Evolutionary conservation across 495 filamentous ascomycete genomes (phyloP), one percentile per base, ranked within the genome.

Genomic region (Ramalina peruviana): DNA sequence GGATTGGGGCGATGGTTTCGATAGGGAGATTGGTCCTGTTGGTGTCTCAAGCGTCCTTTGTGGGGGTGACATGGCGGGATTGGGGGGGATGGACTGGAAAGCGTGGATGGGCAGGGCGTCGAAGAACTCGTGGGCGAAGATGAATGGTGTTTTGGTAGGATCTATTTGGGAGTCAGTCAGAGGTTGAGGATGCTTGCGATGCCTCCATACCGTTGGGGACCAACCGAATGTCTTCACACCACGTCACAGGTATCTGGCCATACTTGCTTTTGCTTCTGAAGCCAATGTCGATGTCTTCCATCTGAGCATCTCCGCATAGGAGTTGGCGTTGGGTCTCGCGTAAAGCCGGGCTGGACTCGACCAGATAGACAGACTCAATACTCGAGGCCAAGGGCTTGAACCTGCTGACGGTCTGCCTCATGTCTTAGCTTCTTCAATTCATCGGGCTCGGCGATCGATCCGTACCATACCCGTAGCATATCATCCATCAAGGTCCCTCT

Each of bases 81-180:
- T 64, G 26, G 72, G 64, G 39, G 75, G 66, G 30, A 88, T 65
- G 21, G 81, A 81, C 60, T 95, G 81, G 65, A 98, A 98, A 52
- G 87, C 84, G 65, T 98, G 88, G 59, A 98, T 94, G 36, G 92
- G 92, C 6, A 97, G 83, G n/a, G 92, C 92, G 59, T 98, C 92
- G 65, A 98, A 97, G 72, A 98, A 96, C 62, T 98, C 92, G 62
- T 98, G 92, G 11, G 90, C 92, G 36, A 96, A 75, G 45, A 97
- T 92, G 65, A 95, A 92, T 1, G 92, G 89, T 15, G 80, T 85
- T 57, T 86, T 88, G 50, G 53, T 69, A 52, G 71, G 65, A 59
- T 72, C 63, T 68, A 65, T 50, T 5, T 46, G n/a, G 10, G 17
- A 17, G 45, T 49, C 27, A 54, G 2, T 49, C 17, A n/a, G 19